Percentiles rank a stretch among this genome's conserved stretches.
phyloP scores from a whole-genome alignment of 73 alveolate species.

The Paramecium caudatum region DNA sequence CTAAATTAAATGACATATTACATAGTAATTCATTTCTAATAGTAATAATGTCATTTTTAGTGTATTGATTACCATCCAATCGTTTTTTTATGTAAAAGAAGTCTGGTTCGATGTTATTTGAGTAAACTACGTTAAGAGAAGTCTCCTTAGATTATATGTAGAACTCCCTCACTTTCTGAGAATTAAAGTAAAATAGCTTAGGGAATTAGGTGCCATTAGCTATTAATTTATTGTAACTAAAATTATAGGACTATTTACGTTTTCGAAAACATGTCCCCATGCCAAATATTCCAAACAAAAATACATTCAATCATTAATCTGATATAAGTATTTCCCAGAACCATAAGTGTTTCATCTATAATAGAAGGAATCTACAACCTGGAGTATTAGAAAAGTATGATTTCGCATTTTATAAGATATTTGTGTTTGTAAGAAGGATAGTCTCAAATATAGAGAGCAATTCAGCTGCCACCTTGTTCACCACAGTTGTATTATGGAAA shows the following conservation, averaged over 20 bases:
- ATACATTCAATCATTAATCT: constrained; percentile 28
- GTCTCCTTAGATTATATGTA: background rate
- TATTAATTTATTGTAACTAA: background rate
- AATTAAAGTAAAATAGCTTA: constrained; percentile 22
- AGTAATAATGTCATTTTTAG: background rate
- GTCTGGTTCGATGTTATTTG: constrained; percentile 14
- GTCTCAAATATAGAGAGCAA: background rate
- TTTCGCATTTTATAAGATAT: background rate
- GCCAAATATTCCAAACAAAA: constrained; percentile 70
- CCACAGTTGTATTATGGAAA: background rate
- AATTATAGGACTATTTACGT: background rate
- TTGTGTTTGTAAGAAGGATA: background rate
- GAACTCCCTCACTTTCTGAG: constrained; percentile 37
- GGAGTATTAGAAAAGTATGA: background rate
- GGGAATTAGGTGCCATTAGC: constrained; percentile 9
- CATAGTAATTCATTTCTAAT: constrained; percentile 19
- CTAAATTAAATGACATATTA: background rate
- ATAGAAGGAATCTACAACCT: background rate
- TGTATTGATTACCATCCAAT: background rate
- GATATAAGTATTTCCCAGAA: constrained; percentile 39
- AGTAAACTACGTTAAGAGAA: background rate
- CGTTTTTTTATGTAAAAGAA: constrained; percentile 12
- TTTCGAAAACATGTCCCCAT: background rate
- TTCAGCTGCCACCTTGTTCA: background rate
- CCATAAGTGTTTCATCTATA: constrained; percentile 42